These are phyloP conservation scores for Penicilliopsis zonata DNA, from an alignment of 495 filamentous ascomycete species.

Conservation along the genomic window DNA sequence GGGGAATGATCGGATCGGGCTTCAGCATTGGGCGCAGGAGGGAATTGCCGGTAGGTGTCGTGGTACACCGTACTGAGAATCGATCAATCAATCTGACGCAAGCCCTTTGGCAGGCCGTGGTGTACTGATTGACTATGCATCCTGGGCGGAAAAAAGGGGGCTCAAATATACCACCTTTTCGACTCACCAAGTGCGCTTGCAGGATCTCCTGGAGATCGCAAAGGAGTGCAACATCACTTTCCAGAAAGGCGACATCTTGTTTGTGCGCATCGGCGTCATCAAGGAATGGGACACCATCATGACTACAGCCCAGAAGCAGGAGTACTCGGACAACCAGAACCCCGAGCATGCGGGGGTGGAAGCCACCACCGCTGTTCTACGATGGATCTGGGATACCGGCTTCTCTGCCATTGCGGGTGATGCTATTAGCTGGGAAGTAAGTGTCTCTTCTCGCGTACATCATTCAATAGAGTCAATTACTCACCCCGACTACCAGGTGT, in stretches of 20 bases:
- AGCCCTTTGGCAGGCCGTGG: conserved; percentile 30
- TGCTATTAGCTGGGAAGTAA: conserved; percentile 31
- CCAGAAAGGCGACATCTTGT: conserved; percentile 39
- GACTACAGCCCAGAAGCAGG: conserved; percentile 21
- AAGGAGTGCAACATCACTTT: conserved; percentile 26
- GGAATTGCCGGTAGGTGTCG: conserved; percentile 29
- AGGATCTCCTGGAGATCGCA: conserved; percentile 25
- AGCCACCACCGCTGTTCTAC: conserved; percentile 22
- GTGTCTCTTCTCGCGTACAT: no score
- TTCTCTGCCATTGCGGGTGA: conserved; percentile 43
- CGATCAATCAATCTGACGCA: background rate
- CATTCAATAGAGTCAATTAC: no score
- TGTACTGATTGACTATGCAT: conserved; percentile 41
- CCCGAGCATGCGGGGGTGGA: conserved; percentile 32
- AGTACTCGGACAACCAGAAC: conserved; percentile 11
- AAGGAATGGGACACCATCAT: conserved; percentile 26
- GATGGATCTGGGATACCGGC: conserved; percentile 35
- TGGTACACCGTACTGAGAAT: background rate
- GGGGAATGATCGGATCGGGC: conserved; percentile 35
- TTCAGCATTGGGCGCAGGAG: conserved; percentile 31
- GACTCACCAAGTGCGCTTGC: conserved; percentile 24
- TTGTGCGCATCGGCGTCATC: conserved; percentile 36
- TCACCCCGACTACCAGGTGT: conserved; percentile 13
- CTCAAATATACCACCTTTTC: conserved; percentile 25
- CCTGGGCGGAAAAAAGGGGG: conserved; percentile 31